Evolutionary conservation across 306 rosid species (phyloP).

Genomic region (Citrullus mucosospermus): DNA sequence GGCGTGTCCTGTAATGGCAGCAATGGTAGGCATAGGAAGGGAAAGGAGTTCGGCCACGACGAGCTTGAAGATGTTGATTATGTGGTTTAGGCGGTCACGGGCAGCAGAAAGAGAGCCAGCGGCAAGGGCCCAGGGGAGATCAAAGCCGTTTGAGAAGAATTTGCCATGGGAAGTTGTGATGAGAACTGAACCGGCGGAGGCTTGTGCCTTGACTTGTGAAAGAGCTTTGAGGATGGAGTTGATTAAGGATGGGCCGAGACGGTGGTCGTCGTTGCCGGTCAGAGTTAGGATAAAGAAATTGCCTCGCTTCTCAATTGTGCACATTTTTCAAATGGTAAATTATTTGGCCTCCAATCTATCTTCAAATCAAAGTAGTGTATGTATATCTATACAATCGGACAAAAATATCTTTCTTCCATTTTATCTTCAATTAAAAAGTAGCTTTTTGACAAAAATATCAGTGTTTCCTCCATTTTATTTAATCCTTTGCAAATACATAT

Average conservation of each 20-base stretch:
- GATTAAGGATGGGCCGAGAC: constrained; percentile 38
- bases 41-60: constrained; percentile 43
- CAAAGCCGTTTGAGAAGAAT: constrained; percentile 71
- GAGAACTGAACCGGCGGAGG: constrained; percentile 47
- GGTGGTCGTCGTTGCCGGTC: constrained; percentile 8
- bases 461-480: too few relatives aligned
- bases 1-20: constrained; percentile 57
- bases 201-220: constrained; percentile 21
- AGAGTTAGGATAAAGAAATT: neutral
- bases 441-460: neutral
- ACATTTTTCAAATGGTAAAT: neutral
- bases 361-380: too few relatives aligned
- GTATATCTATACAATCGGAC: too few relatives aligned
- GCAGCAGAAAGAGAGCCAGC: constrained; percentile 30
- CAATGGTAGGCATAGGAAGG: constrained; percentile 66
- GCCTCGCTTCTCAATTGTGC: neutral
- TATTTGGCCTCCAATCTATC: neutral
- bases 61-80: constrained; percentile 31
- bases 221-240: constrained; percentile 34
- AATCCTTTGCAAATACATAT: too few relatives aligned
- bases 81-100: constrained; percentile 16
- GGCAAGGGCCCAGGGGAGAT: constrained; percentile 47
- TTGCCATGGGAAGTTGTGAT: constrained; percentile 57
- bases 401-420: neutral
- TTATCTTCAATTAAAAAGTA: neutral